Evolutionary conservation across 129 eudicot species (phyloP).

Genomic region (Tanacetum coccineum): DNA sequence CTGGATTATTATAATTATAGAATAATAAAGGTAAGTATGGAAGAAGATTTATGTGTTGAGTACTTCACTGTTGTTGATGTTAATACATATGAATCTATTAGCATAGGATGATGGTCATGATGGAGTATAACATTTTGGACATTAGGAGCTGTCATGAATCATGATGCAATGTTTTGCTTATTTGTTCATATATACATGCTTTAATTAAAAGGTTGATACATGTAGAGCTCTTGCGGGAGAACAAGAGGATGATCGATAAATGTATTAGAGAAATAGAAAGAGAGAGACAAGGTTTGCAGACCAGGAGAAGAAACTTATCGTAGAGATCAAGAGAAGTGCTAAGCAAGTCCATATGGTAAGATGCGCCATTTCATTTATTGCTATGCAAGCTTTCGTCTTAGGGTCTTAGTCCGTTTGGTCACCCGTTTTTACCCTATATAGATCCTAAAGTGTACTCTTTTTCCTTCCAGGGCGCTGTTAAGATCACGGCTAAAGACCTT

Average conservation of each 20-base stretch:
- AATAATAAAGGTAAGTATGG: too few species aligned
- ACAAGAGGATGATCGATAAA: slow-evolving; percentile 92
- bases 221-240: slow-evolving; percentile 91
- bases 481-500: slow-evolving; percentile 95
- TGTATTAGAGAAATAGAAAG: slow-evolving; percentile 90
- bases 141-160: too few species aligned
- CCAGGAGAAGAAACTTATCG: slow-evolving; percentile 88
- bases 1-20: too few species aligned
- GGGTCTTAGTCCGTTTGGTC: not conserved
- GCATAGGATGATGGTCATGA: too few species aligned
- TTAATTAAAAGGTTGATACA: slow-evolving; percentile 20
- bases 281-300: slow-evolving; percentile 83
- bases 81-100: too few species aligned
- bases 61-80: too few species aligned
- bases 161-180: too few species aligned
- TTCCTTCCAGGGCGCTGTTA: slow-evolving; percentile 85
- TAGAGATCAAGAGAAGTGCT: slow-evolving; percentile 88
- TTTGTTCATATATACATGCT: too few species aligned
- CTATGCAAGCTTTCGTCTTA: not conserved
- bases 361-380: not conserved
- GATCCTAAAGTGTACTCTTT: too few species aligned
- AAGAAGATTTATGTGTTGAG: too few species aligned
- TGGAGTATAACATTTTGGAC: too few species aligned
- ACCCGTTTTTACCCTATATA: too few species aligned
- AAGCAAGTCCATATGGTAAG: slow-evolving; percentile 96